phyloP scores from a whole-genome alignment of 257 asterid species.

The Osmanthus fragrans region DNA sequence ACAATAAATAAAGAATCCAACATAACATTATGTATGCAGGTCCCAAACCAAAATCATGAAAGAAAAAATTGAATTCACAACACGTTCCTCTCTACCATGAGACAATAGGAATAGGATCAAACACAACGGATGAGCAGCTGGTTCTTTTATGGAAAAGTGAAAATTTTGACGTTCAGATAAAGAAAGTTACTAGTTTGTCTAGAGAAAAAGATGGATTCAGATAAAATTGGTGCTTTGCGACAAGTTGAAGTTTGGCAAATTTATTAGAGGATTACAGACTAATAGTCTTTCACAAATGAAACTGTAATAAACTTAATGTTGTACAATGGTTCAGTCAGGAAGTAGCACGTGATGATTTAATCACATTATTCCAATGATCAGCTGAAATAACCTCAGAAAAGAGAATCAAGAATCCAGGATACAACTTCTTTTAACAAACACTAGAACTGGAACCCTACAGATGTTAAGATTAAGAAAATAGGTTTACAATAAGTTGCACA shows the following conservation, averaged over 20 bases:
- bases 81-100: background rate
- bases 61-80: background rate
- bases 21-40: constrained; percentile 1
- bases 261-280: background rate
- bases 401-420: background rate
- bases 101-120: background rate
- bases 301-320: background rate
- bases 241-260: background rate
- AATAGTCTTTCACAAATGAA: background rate
- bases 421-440: background rate
- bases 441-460: background rate
- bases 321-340: background rate
- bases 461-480: background rate
- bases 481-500: background rate
- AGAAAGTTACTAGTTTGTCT: background rate
- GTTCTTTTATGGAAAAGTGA: background rate
- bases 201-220: background rate
- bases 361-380: background rate
- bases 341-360: background rate
- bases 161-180: background rate
- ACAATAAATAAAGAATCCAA: constrained; percentile 10
- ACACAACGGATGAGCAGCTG: background rate
- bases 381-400: background rate
- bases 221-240: background rate
- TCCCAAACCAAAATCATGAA: constrained; percentile 10